Conservation (phyloP, 2,329 filamentous ascomycete genomes). For the Dactylella cylindrospora region DNA sequence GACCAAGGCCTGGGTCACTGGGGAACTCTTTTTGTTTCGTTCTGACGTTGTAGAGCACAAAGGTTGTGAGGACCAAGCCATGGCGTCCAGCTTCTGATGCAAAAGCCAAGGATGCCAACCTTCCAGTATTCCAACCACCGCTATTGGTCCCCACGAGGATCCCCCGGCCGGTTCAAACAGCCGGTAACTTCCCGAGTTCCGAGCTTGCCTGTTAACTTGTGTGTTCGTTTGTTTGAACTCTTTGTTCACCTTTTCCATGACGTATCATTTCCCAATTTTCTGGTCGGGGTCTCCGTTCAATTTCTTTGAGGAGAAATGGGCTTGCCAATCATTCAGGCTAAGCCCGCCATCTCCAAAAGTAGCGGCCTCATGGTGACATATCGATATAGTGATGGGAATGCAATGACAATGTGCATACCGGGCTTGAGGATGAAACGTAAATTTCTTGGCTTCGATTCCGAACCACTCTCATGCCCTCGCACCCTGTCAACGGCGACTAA, state of each 20-base stretch:
- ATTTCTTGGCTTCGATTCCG: conserved; percentile 37
- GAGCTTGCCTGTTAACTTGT: conserved; percentile 39
- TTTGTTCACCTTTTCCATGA: conserved; percentile 38
- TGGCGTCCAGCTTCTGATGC: conserved; percentile 18
- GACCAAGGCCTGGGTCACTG: no score
- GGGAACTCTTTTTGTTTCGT: conserved; percentile 1
- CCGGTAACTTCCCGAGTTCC: conserved; percentile 44
- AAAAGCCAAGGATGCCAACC: conserved; percentile 29
- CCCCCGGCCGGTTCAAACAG: conserved; percentile 40
- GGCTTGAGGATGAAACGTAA: conserved; percentile 36
- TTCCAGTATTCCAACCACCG: conserved; percentile 28
- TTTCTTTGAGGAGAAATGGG: conserved; percentile 16
- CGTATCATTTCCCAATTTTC: conserved; percentile 16
- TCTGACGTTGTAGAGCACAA: conserved; percentile 37
- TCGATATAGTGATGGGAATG: conserved; percentile 38
- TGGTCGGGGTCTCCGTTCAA: conserved; percentile 16
- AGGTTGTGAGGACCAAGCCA: conserved; percentile 33
- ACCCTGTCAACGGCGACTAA: conserved; percentile 41
- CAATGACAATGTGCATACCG: conserved; percentile 20
- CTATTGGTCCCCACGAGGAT: conserved; percentile 42
- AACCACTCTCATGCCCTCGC: conserved; percentile 28
- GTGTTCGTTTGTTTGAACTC: conserved; percentile 1
- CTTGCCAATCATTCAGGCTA: conserved; percentile 13
- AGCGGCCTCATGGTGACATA: conserved; percentile 14
- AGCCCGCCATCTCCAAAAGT: conserved; percentile 18